Evolutionary conservation across 2,329 filamentous ascomycete species (phyloP), one percentile per base, ranked within the genome.

Genomic region (Nakataea oryzae): DNA sequence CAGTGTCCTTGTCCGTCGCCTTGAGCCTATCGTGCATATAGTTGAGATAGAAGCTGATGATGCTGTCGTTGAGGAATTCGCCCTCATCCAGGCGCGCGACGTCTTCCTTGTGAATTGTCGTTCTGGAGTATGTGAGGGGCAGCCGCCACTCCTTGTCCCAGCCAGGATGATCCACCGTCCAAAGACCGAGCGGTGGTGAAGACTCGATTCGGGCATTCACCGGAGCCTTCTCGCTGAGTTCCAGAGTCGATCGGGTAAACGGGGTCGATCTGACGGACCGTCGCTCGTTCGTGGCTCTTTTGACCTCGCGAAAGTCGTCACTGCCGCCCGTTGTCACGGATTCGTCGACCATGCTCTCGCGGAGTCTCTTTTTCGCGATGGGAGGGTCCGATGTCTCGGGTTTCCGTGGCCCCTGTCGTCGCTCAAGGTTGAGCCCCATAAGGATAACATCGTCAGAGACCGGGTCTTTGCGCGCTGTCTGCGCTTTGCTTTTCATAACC

Each of bases 11-110:
- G 2, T 80, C 78, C 13, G 80, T 76, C 54, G 77, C 73, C 65
- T 85, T 81, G 47, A 89, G 73, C 55, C 81, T 74, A 63, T 82
- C 76, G 69, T 93, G 86, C 7, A 93, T 76, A 67, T 86, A 90
- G 32, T 88, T 86, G 62, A 96, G 79, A 70, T 96, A 96, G 71
- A 97, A 97, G 60, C 85, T 86, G 67, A 99, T 89, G 30, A 99
- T 77, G 69, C 91, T 96, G 75, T 99, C 95, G 70, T 99, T 99
- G 56, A 99, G 75, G 63, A 89, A 96, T 67, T 96, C 84, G 14
- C 87, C 90, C 65, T 96, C 90, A 64, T 96, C 87, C 3, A 99
- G 81, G 55, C 91, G 82, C 26, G 81, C 76, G 41, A 97, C 86
- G 69, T 95, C 91, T n/a, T 82, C 78, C 64, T 82, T 85, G 62